Evolutionary conservation across 2,329 filamentous ascomycete genomes (phyloP).

Genomic region (Orbilia oligospora): DNA sequence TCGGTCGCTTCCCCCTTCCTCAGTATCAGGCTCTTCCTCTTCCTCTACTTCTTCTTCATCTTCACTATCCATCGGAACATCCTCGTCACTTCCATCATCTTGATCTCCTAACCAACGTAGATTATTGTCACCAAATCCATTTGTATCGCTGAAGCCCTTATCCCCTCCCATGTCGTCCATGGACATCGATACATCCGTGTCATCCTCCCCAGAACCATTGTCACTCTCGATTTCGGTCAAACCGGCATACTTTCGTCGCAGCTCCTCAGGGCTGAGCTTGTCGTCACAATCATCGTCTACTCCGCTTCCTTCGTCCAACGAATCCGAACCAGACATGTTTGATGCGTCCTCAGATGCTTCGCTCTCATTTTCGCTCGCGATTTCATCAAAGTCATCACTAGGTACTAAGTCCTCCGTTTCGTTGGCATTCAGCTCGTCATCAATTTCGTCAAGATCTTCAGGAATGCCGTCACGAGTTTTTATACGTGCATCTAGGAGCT

Average conservation of each 20-base stretch:
- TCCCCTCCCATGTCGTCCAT: constrained; percentile 73
- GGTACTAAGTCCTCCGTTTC: constrained; percentile 70
- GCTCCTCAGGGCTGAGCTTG: constrained; percentile 64
- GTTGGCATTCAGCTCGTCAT: constrained; percentile 62
- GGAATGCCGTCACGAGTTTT: constrained; percentile 64
- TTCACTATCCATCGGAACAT: constrained; percentile 76
- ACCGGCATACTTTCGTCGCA: constrained; percentile 63
- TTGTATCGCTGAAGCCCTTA: constrained; percentile 67
- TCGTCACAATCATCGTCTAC: constrained; percentile 64
- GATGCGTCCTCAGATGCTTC: constrained; percentile 63
- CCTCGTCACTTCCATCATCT: constrained; percentile 74
- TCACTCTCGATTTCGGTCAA: constrained; percentile 48
- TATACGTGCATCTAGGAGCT: constrained; percentile 69
- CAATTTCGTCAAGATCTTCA: constrained; percentile 55
- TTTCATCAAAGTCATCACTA: constrained; percentile 68
- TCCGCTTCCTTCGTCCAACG: constrained; percentile 70
- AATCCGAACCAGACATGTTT: constrained; percentile 68
- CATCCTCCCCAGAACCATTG: constrained; percentile 67
- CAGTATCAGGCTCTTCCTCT: constrained; percentile 69
- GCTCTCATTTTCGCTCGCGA: constrained; percentile 66
- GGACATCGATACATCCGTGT: constrained; percentile 73
- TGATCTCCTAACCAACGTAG: constrained; percentile 62
- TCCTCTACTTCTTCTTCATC: neutral
- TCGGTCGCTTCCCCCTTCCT: constrained; percentile 65
- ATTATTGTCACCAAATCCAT: constrained; percentile 64